A percentile compares a stretch with the other conserved stretches of the same genome.
Conservation (phyloP, 116 monocot species). For the Cymodocea nodosa region DNA sequence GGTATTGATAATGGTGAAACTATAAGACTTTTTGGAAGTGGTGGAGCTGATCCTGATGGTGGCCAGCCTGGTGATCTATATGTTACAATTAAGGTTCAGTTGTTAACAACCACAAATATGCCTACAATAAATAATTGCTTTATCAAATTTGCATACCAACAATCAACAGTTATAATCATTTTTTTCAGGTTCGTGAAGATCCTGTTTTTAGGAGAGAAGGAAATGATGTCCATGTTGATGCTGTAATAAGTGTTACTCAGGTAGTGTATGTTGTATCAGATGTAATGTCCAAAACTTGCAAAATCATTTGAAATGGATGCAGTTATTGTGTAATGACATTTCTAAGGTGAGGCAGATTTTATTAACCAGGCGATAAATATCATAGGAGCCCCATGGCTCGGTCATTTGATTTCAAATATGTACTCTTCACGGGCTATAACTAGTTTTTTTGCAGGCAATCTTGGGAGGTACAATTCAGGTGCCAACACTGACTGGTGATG, state of each 20-base stretch:
- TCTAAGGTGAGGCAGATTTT: background rate
- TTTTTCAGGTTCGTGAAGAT: slow-evolving; percentile 68
- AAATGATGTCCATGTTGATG: slow-evolving; percentile 80
- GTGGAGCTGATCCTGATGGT: slow-evolving; percentile 86
- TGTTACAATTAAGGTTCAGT: slow-evolving; percentile 69
- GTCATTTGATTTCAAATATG: too few species aligned
- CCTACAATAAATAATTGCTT: background rate
- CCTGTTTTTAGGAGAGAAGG: slow-evolving; percentile 87
- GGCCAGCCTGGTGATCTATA: slow-evolving; percentile 72
- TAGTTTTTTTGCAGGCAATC: slow-evolving; percentile 58
- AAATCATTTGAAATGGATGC: background rate
- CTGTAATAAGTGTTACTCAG: slow-evolving; percentile 71
- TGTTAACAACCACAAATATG: background rate
- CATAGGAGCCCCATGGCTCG: background rate
- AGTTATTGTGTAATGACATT: background rate
- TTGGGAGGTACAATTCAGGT: slow-evolving; percentile 91
- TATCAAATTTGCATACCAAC: background rate
- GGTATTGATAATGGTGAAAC: slow-evolving; percentile 78
- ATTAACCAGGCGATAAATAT: background rate
- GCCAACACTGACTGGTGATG: slow-evolving; percentile 90
- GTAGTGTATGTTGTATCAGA: slow-evolving; percentile 16
- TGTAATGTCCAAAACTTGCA: background rate
- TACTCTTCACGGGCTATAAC: background rate
- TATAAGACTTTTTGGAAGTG: slow-evolving; percentile 51
- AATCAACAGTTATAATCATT: background rate